Percentiles rank a stretch among this genome's conserved stretches.
These are phyloP conservation scores for Plasmodium malariae DNA, from an alignment of 169 alveolate genomes.

Conservation along the genomic window DNA sequence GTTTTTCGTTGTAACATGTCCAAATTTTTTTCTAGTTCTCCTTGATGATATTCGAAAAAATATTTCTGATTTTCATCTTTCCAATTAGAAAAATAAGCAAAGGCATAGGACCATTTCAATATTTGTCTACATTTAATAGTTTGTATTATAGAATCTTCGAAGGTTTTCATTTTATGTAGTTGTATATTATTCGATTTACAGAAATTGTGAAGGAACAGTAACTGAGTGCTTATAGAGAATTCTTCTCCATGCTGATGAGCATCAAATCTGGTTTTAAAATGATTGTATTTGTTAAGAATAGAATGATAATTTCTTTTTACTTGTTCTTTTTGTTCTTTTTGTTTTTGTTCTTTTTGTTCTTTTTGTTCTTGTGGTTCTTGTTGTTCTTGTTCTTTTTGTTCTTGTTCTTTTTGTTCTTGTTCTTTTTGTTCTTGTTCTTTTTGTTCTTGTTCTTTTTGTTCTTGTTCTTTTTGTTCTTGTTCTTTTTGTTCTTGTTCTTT, in stretches of 20 bases:
- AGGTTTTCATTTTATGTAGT: constrained; percentile 7
- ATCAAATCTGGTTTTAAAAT: constrained; percentile 55
- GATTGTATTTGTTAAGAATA: constrained; percentile 29
- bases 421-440: background rate
- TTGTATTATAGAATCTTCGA: constrained; percentile 54
- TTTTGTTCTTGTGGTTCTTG: background rate
- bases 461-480: background rate
- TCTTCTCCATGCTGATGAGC: constrained; percentile 64
- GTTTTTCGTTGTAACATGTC: constrained; percentile 56
- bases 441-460: background rate
- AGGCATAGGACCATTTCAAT: constrained; percentile 69
- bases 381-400: background rate
- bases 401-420: background rate
- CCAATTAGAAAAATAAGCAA: constrained; percentile 56
- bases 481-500: background rate
- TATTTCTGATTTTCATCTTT: constrained; percentile 29
- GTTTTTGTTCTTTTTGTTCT: background rate
- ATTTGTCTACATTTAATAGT: constrained; percentile 49
- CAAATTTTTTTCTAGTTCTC: constrained; percentile 61
- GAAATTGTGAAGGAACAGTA: constrained; percentile 22
- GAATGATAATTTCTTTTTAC: constrained; percentile 28
- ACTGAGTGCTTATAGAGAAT: constrained; percentile 38
- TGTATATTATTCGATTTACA: constrained; percentile 14
- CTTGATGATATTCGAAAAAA: constrained; percentile 68
- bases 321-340: background rate